A percentile compares a stretch with the other conserved stretches of the same genome.
Evolutionary conservation across 2,329 filamentous ascomycete species (phyloP).

Genomic region (Claviceps cyperi): DNA sequence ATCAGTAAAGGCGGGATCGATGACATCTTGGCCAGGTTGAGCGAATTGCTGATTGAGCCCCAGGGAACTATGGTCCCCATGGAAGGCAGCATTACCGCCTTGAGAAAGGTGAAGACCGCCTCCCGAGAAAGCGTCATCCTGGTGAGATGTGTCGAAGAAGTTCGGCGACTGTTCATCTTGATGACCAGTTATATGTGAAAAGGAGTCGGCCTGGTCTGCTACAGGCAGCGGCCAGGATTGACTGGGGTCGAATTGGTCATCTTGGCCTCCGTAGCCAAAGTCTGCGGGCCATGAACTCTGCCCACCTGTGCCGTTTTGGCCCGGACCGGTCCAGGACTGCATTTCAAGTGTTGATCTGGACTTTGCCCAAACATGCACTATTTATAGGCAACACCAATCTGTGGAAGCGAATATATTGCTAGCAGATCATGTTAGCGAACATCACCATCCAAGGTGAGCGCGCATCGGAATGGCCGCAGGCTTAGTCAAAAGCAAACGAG

Average conservation of each 20-base stretch:
- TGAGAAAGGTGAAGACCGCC: conserved; percentile 16
- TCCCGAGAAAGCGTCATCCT: conserved; percentile 19
- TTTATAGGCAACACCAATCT: conserved; percentile 6
- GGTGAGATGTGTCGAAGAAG: conserved; percentile 21
- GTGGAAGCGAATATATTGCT: conserved; percentile 13
- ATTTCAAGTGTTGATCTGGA: conserved; percentile 17
- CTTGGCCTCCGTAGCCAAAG: conserved; percentile 19
- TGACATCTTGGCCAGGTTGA: conserved; percentile 19
- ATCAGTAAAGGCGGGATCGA: conserved; percentile 23
- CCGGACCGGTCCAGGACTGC: conserved; percentile 26
- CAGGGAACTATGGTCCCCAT: conserved; percentile 17
- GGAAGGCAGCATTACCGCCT: conserved; percentile 16
- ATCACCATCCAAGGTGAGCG: conserved; percentile 7
- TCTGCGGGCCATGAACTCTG: conserved; percentile 21
- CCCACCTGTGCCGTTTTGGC: conserved; percentile 23
- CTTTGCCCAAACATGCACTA: conserved; percentile 10
- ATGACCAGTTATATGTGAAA: conserved; percentile 16
- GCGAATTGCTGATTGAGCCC: conserved; percentile 21
- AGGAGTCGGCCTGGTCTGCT: conserved; percentile 17
- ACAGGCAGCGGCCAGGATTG: conserved; percentile 25
- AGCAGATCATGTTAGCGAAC: conserved; percentile 17
- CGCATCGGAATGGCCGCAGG: conserved; percentile 6
- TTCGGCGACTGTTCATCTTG: conserved; percentile 18
- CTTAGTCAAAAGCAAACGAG: conserved; percentile 2
- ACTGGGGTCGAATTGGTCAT: conserved; percentile 23